phyloP scores from a whole-genome alignment of 331 rosid species.

The Malus hybrid region DNA sequence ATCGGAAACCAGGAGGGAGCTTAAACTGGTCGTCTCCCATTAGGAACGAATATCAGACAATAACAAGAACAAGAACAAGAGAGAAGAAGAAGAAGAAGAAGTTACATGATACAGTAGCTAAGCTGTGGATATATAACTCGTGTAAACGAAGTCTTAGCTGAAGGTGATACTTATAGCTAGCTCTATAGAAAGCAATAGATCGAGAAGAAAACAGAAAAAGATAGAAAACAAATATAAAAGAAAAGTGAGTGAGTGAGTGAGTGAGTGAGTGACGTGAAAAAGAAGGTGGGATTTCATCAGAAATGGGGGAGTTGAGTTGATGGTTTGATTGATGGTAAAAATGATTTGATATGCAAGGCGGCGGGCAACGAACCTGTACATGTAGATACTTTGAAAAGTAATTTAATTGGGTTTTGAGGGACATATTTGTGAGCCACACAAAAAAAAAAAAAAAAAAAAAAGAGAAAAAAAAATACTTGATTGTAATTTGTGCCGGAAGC shows the following conservation, averaged over 20 bases:
- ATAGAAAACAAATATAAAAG: not conserved
- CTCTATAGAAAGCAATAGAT: not conserved
- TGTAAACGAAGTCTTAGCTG: conserved; percentile 22
- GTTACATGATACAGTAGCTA: not conserved
- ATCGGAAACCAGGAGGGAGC: conserved; percentile 90
- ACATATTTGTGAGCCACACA: not conserved
- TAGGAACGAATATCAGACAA: no score
- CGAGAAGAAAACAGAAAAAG: not conserved
- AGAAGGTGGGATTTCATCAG: conserved; percentile 45
- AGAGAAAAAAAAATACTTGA: not conserved
- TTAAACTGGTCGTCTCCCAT: conserved; percentile 59
- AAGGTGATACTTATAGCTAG: conserved; percentile 42
- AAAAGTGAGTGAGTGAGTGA: conserved; percentile 1
- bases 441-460: no score
- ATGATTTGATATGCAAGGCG: not conserved
- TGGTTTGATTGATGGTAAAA: conserved; percentile 1
- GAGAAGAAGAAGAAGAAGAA: not conserved
- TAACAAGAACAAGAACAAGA: not conserved
- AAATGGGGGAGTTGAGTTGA: not conserved
- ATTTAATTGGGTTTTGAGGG: not conserved
- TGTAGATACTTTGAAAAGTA: no score
- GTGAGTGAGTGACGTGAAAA: conserved; percentile 29
- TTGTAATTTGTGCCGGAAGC: not conserved
- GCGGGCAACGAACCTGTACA: not conserved
- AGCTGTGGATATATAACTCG: not conserved